Conservation (phyloP, 2,329 filamentous ascomycete genomes). For the Emmonsiellopsis sp. region DNA sequence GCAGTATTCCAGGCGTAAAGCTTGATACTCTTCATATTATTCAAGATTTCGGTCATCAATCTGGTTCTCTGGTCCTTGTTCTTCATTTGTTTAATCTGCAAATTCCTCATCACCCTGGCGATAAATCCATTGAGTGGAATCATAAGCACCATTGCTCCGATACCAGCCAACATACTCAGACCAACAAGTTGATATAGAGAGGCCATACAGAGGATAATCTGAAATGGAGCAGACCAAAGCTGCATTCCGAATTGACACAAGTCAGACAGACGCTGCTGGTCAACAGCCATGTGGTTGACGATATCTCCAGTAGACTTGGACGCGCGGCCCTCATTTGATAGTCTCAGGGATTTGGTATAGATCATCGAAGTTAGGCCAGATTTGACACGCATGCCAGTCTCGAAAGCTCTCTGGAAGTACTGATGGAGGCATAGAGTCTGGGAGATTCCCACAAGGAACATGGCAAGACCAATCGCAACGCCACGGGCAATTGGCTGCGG, state of each 20-base stretch:
- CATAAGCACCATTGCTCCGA: constrained; percentile 94
- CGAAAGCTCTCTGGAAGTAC: constrained; percentile 92
- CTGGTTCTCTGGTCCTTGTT: constrained; percentile 93
- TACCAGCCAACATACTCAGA: constrained; percentile 87
- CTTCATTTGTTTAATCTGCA: constrained; percentile 97
- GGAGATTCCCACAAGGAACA: constrained; percentile 78
- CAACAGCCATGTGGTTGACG: constrained; percentile 98
- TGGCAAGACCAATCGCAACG: constrained; percentile 75
- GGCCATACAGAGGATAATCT: constrained; percentile 90
- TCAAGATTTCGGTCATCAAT: constrained; percentile 93
- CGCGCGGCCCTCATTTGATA: constrained; percentile 87
- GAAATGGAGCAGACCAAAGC: constrained; percentile 92
- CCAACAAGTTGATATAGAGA: constrained; percentile 94
- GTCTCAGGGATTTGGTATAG: constrained; percentile 77
- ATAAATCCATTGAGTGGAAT: constrained; percentile 92
- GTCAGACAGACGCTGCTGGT: constrained; percentile 90
- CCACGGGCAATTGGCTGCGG: constrained; percentile 76
- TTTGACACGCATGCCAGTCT: constrained; percentile 95
- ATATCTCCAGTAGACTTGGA: constrained; percentile 92
- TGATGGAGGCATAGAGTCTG: constrained; percentile 92
- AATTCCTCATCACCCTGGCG: constrained; percentile 81
- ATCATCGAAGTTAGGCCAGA: constrained; percentile 81
- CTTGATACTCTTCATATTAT: constrained; percentile 99
- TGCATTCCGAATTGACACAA: constrained; percentile 92
- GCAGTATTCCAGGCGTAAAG: constrained; percentile 95